Conservation (phyloP, 2,329 filamentous ascomycete genomes). For the Didymella pomorum region DNA sequence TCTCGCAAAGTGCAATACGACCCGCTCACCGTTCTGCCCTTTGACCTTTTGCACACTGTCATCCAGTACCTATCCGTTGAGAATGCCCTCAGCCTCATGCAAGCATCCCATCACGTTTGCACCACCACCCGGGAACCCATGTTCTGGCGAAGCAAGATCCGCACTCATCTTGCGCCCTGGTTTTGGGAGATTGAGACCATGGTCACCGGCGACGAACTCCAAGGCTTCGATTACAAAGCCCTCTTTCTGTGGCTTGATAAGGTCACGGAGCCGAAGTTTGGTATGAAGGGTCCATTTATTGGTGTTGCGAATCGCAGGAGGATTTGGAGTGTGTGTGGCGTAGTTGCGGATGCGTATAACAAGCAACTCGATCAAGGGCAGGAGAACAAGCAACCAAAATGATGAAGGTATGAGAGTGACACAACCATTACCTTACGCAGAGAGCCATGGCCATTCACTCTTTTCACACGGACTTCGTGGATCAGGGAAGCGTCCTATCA, state of each 20-base stretch:
- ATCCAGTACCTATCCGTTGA: constrained; percentile 16
- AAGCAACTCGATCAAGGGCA: neutral
- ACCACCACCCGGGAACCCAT: constrained; percentile 8
- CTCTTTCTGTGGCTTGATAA: constrained; percentile 35
- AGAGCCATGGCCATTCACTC: too few species aligned
- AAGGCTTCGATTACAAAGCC: constrained; percentile 26
- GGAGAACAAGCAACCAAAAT: neutral
- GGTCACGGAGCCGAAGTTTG: constrained; percentile 25
- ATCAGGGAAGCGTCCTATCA: too few species aligned
- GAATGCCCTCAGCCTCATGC: constrained; percentile 21
- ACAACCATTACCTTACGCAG: too few species aligned
- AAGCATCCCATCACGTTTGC: constrained; percentile 25
- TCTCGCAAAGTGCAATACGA: constrained; percentile 22
- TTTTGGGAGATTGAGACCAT: constrained; percentile 22
- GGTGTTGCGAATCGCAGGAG: constrained; percentile 45
- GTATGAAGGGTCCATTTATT: constrained; percentile 36
- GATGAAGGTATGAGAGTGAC: neutral
- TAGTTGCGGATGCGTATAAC: constrained; percentile 15
- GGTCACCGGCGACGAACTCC: neutral
- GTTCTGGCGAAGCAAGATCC: constrained; percentile 30
- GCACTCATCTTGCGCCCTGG: constrained; percentile 24
- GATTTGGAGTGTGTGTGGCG: constrained; percentile 35
- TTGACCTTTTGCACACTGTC: constrained; percentile 24
- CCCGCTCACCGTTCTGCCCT: constrained; percentile 23
- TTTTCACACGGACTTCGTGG: too few species aligned